Evolutionary conservation across 176 grass and related monocot species (phyloP).

Genomic region (Elymus sibiricus): DNA sequence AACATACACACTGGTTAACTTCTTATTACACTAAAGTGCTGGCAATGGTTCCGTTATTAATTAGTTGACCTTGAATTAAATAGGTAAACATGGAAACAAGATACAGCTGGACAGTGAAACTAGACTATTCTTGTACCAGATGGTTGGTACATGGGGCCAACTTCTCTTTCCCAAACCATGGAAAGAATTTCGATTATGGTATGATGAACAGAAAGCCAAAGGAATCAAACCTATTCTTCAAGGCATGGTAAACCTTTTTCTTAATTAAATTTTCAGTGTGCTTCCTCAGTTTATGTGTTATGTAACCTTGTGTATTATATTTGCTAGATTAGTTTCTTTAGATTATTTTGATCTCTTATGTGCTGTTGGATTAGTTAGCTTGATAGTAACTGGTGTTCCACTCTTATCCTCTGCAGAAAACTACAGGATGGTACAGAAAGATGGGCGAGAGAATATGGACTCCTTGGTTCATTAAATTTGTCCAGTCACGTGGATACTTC

Average conservation of each 20-base stretch:
- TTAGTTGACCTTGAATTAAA: conserved; percentile 31
- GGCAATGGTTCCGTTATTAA: conserved; percentile 26
- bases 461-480: conserved; percentile 98
- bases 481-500: conserved; percentile 83
- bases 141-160: conserved; percentile 99
- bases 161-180: conserved; percentile 99
- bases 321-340: neutral
- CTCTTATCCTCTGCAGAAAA: conserved; percentile 55
- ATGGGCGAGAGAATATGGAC: conserved; percentile 99
- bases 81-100: conserved; percentile 97
- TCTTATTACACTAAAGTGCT: neutral
- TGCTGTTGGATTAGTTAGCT: conserved; percentile 20
- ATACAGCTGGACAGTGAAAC: conserved; percentile 67
- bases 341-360: conserved; percentile 19
- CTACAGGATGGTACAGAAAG: conserved; percentile 96
- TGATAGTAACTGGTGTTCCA: conserved; percentile 2
- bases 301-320: conserved; percentile 1
- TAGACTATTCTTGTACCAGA: conserved; percentile 90
- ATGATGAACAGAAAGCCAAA: conserved; percentile 81
- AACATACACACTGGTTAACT: neutral
- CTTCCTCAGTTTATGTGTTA: conserved; percentile 15
- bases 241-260: conserved; percentile 80
- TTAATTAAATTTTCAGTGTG: neutral
- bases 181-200: conserved; percentile 97
- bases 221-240: conserved; percentile 87